phyloP scores from a whole-genome alignment of 208 protist species.

The Leishmania amazonensis region DNA sequence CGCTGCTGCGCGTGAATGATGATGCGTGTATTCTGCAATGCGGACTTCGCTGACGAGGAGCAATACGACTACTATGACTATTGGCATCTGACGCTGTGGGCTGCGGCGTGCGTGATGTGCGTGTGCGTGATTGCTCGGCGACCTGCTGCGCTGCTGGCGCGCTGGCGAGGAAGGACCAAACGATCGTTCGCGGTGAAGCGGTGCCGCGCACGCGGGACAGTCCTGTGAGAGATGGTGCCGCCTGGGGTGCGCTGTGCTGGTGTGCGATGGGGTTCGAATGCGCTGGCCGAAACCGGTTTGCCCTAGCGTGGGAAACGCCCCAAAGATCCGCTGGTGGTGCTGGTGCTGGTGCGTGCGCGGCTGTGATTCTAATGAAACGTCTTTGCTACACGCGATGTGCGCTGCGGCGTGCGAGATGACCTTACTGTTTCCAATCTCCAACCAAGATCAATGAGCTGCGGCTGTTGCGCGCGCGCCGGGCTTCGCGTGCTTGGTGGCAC shows the following conservation, averaged over 20 bases:
- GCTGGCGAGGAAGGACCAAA: conserved; percentile 6
- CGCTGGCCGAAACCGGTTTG: conserved; percentile 39
- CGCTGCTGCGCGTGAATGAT: conserved; percentile 20
- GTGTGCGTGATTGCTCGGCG: background rate
- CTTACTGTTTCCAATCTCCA: conserved; percentile 35
- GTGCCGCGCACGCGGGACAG: conserved; percentile 20
- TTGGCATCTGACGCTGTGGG: conserved; percentile 32
- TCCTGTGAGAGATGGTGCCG: conserved; percentile 12
- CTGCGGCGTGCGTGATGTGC: background rate
- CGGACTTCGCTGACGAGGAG: conserved; percentile 22
- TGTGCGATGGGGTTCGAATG: conserved; percentile 48
- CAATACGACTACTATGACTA: conserved; percentile 41
- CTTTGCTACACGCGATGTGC: conserved; percentile 56
- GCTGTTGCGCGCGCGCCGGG: background rate
- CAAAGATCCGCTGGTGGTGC: conserved; percentile 29
- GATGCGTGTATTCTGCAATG: conserved; percentile 38
- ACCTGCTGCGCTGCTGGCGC: background rate
- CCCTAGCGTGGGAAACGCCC: conserved; percentile 56
- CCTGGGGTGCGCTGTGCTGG: background rate
- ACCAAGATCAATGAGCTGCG: conserved; percentile 55
- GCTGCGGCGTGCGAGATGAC: conserved; percentile 36
- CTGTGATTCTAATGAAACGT: conserved; percentile 44
- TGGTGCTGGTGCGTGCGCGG: background rate
- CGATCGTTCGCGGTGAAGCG: conserved; percentile 12
- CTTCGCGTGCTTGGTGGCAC: background rate